Evolutionary conservation across 495 filamentous ascomycete genomes (phyloP).

Genomic region (Tuber indicum): DNA sequence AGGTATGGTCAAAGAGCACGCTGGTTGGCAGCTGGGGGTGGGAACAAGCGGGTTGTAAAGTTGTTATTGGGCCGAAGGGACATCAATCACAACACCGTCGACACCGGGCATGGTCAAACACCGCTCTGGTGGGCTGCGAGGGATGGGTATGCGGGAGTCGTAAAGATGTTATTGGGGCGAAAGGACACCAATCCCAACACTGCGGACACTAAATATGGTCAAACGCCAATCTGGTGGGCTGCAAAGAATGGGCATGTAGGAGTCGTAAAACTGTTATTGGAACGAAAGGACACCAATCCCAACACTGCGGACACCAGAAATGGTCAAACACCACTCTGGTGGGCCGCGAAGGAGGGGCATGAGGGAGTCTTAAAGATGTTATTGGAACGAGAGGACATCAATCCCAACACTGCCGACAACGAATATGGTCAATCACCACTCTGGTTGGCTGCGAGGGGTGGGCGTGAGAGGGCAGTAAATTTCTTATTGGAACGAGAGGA

Average conservation of each 20-base stretch:
- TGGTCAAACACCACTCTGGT: slow-evolving; percentile 32
- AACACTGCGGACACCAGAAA: not conserved
- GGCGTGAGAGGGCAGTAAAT: too few species aligned
- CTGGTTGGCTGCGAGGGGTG: too few species aligned
- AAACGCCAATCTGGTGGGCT: slow-evolving; percentile 38
- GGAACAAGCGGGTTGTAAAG: too few species aligned
- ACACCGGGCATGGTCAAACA: too few species aligned
- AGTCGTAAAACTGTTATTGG: slow-evolving; percentile 37
- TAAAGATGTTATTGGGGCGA: not conserved
- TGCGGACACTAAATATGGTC: slow-evolving; percentile 3
- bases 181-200: slow-evolving; percentile 15
- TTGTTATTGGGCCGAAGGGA: too few species aligned
- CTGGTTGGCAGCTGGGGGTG: too few species aligned
- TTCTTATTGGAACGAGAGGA: too few species aligned
- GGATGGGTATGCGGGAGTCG: not conserved
- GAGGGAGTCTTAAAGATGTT: slow-evolving; percentile 38
- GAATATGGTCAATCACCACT: too few species aligned
- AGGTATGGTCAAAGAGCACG: too few species aligned
- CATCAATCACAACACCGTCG: too few species aligned
- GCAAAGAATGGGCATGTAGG: slow-evolving; percentile 35
- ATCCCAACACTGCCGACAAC: slow-evolving; percentile 10
- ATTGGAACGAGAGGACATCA: slow-evolving; percentile 8
- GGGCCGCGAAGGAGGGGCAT: slow-evolving; percentile 39
- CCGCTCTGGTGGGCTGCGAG: not conserved
- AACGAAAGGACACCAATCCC: slow-evolving; percentile 6